Evolutionary conservation across 2,329 filamentous ascomycete genomes (phyloP), one percentile per base, ranked within the genome.

Genomic region (Setomelanomma holmii): DNA sequence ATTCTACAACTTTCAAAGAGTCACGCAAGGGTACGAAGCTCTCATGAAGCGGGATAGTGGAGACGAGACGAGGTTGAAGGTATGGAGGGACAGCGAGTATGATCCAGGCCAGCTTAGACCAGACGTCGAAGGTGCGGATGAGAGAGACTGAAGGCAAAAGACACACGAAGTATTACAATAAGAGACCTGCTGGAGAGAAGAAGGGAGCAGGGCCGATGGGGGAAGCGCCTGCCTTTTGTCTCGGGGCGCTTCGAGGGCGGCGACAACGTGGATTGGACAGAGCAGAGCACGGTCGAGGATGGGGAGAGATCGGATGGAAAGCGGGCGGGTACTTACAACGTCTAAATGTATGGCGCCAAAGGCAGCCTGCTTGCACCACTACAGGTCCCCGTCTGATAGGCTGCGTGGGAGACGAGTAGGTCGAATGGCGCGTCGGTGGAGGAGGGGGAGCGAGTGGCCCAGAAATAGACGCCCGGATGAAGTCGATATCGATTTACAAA

Each of bases 381-480:
- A 66, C 64, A 64, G 60, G 51, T 52, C 44, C 38, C 51, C 49
- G 56, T 56, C 56, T 74, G 71, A 74, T 75, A 74, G 71, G 72
- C 63, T 49, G 53, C 30, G 33, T 22, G 63, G 64, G 60, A 67
- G 63, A 68, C 66, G 63, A 69, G 61, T 22, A 62, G 56, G 57
- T 61, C 58, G 61, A 63, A 68, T 63, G 70, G 67, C 66, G 67
- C 59, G 58, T 60, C 59, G 51, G 58, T 55, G 53, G 60, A 46
- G 50, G 57, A 56, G 61, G 58, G 39, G 53, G 63, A 62, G 63
- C 64, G 61, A 38, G 62, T 60, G 64, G 65, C 63, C 70, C 72
- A 69, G 67, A 72, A 75, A 74, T 75, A 75, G 69, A 75, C 72
- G 72, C 72, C 72, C 70, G 69, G 71, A 51, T 63, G 68, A 72